Evolutionary conservation across 345 rosid species (phyloP).

Genomic region (Luvunga scandens): DNA sequence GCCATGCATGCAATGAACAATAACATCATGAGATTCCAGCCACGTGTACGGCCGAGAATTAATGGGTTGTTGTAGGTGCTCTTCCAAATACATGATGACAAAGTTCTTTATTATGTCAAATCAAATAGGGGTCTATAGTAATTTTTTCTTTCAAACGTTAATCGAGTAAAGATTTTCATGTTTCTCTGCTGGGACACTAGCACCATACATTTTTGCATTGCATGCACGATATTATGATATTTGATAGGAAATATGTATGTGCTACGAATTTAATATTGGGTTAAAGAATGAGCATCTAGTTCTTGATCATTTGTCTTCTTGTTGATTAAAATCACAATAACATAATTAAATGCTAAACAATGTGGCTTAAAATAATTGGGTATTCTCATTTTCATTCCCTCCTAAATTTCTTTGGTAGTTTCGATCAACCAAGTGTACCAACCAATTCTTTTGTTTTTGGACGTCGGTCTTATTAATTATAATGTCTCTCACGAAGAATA

Average conservation of each 20-base stretch:
- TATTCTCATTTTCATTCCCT: not conserved
- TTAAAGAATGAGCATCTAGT: no score
- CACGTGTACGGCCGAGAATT: conserved; percentile 19
- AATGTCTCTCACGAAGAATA: not conserved
- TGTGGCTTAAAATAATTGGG: not conserved
- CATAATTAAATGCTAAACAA: not conserved
- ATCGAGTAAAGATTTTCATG: conserved; percentile 2
- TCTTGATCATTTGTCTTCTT: not conserved
- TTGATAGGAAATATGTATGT: no score
- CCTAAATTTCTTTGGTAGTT: not conserved
- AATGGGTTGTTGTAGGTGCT: conserved; percentile 5
- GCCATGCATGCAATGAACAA: not conserved
- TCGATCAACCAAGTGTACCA: not conserved
- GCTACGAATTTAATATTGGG: no score
- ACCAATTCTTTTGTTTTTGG: not conserved
- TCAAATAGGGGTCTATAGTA: not conserved
- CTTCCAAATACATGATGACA: conserved; percentile 37
- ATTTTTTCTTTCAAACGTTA: not conserved
- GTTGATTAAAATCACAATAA: not conserved
- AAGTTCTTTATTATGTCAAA: conserved; percentile 34
- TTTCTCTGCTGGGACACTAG: not conserved
- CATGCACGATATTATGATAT: not conserved
- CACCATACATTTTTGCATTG: not conserved
- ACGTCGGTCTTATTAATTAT: not conserved
- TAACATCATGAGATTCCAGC: not conserved